Conservation (phyloP, 108 stramenopile species). For the Bacterosira constricta region DNA sequence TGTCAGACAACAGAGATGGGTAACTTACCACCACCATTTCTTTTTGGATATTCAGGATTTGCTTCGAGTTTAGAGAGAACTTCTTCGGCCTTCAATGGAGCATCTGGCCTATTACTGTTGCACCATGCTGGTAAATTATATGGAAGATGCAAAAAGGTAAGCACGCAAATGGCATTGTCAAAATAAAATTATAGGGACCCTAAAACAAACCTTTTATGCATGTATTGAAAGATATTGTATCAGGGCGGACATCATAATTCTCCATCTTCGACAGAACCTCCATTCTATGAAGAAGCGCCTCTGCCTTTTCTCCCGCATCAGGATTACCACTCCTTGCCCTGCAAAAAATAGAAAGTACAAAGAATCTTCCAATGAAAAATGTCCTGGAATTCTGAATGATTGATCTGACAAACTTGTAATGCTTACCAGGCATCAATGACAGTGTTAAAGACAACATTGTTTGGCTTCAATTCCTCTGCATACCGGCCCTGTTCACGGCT, state of each 20-base stretch:
- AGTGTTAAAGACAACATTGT: constrained; percentile 65
- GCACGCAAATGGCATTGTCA: no score
- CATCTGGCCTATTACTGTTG: constrained; percentile 53
- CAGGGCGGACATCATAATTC: constrained; percentile 55
- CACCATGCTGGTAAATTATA: constrained; percentile 57
- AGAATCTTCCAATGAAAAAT: constrained; percentile 34
- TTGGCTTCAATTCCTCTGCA: constrained; percentile 38
- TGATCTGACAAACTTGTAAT: constrained; percentile 21
- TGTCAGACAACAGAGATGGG: not conserved
- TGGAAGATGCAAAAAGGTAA: constrained; percentile 54
- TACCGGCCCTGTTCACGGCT: constrained; percentile 13
- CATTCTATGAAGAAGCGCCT: constrained; percentile 55
- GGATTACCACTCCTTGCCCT: constrained; percentile 59
- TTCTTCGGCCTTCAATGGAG: constrained; percentile 60
- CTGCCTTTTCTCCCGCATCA: constrained; percentile 53
- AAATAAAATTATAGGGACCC: no score
- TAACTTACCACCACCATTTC: constrained; percentile 13
- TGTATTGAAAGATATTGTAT: constrained; percentile 72
- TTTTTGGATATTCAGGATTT: constrained; percentile 37
- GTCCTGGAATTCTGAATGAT: constrained; percentile 3
- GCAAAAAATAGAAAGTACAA: constrained; percentile 40
- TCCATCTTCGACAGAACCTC: constrained; percentile 39
- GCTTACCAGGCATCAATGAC: constrained; percentile 65
- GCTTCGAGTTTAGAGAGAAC: constrained; percentile 58
- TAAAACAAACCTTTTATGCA: constrained; percentile 49